Percentiles rank a stretch among this genome's conserved stretches.
phyloP scores from a whole-genome alignment of 192 early-diverging fungal genomes.

The Coemansia sp. region DNA sequence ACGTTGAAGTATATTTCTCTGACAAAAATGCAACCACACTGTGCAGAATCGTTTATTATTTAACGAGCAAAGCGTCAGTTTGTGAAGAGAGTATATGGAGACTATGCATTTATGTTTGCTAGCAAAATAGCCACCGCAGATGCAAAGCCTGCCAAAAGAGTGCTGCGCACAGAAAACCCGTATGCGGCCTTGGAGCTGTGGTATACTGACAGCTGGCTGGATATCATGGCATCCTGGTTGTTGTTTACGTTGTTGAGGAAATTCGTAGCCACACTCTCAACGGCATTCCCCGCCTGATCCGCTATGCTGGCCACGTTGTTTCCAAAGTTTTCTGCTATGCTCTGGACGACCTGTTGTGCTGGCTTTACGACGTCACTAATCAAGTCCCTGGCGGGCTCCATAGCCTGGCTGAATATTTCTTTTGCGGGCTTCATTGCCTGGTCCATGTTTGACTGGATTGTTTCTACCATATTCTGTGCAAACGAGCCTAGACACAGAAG shows the following conservation, averaged over 20 bases:
- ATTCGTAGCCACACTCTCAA: conserved; percentile 19
- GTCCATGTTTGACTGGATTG: conserved; percentile 11
- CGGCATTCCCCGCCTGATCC: conserved; percentile 24
- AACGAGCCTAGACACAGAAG: background rate
- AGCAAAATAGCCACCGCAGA: background rate
- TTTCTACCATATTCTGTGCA: conserved; percentile 5
- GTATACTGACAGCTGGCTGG: conserved; percentile 32
- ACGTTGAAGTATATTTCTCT: too few species aligned
- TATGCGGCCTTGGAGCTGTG: conserved; percentile 8
- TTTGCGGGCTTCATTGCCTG: conserved; percentile 20
- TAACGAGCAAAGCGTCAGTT: too few species aligned
- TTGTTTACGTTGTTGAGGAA: conserved; percentile 14
- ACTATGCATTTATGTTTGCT: background rate
- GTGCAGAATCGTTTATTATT: too few species aligned
- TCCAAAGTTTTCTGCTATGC: conserved; percentile 12
- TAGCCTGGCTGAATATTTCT: conserved; percentile 6
- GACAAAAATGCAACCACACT: too few species aligned
- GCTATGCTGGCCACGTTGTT: conserved; percentile 24
- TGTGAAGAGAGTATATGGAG: too few species aligned
- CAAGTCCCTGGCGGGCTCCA: background rate
- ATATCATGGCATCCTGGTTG: conserved; percentile 24
- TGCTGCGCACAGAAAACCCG: background rate
- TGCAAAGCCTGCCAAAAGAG: background rate
- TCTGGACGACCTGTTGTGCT: conserved; percentile 17
- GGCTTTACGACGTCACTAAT: conserved; percentile 5